Conservation (phyloP, 805 yeast species). For the Kodamaea lidongshanica region DNA sequence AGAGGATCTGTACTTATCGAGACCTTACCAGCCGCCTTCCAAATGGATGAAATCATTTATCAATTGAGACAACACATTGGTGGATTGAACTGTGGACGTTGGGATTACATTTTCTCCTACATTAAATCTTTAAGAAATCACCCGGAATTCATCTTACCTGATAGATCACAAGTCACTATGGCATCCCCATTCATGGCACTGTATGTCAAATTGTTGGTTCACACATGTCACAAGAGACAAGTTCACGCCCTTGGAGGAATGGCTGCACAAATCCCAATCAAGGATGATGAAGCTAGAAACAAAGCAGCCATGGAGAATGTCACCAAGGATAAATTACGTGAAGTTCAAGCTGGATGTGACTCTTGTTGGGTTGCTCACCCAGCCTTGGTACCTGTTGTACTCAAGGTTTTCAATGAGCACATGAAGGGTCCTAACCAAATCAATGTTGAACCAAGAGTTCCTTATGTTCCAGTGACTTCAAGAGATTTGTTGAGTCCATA, state of each 20-base stretch:
- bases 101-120: conserved; percentile 83
- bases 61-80: conserved; percentile 71
- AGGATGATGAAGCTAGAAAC: conserved; percentile 59
- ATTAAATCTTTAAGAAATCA: conserved; percentile 70
- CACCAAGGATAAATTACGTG: conserved; percentile 68
- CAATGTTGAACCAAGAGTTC: conserved; percentile 42
- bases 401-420: conserved; percentile 63
- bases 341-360: conserved; percentile 74
- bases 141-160: conserved; percentile 65
- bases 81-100: conserved; percentile 83
- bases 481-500: conserved; percentile 57
- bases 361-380: conserved; percentile 92
- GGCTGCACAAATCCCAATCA: conserved; percentile 85
- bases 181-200: conserved; percentile 74
- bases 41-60: conserved; percentile 77
- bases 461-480: conserved; percentile 52
- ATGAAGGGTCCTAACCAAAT: conserved; percentile 84
- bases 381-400: conserved; percentile 67
- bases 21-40: conserved; percentile 81
- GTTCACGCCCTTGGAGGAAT: conserved; percentile 88
- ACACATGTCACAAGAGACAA: conserved; percentile 69
- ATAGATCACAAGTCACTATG: conserved; percentile 76
- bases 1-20: conserved; percentile 79
- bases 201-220: conserved; percentile 66
- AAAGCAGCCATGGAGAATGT: conserved; percentile 66